phyloP scores from a whole-genome alignment of 768 basidiomycete genomes.

The Suillus variegatus region DNA sequence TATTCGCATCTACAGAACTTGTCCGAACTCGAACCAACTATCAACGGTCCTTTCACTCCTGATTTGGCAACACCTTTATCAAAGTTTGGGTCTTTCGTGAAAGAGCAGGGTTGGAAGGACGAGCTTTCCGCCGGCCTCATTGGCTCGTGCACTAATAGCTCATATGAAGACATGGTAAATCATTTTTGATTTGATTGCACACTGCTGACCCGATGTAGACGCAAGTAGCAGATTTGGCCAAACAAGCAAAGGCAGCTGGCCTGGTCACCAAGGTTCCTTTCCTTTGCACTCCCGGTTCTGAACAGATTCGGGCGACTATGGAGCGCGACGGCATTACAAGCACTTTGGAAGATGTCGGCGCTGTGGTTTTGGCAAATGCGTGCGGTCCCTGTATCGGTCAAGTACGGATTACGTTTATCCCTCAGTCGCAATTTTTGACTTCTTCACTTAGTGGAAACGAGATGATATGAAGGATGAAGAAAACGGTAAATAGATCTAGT shows the following conservation, averaged over 20 bases:
- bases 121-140: conserved; percentile 90
- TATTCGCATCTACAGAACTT: conserved; percentile 57
- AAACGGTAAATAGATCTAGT: conserved; percentile 60
- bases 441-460: conserved; percentile 77
- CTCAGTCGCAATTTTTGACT: conserved; percentile 8
- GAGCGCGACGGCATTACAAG: conserved; percentile 89
- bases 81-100: conserved; percentile 77
- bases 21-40: conserved; percentile 84
- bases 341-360: conserved; percentile 86
- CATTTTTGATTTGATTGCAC: neutral
- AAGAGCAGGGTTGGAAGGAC: conserved; percentile 91
- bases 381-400: conserved; percentile 99
- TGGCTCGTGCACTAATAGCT: conserved; percentile 99
- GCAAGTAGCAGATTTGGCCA: conserved; percentile 86
- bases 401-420: conserved; percentile 37
- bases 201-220: conserved; percentile 51
- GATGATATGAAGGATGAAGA: conserved; percentile 85
- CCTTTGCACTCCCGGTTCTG: conserved; percentile 88
- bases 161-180: conserved; percentile 90
- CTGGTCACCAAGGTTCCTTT: conserved; percentile 84
- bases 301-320: conserved; percentile 97
- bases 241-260: conserved; percentile 85
- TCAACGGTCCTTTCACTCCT: conserved; percentile 98
- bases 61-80: conserved; percentile 95
- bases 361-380: conserved; percentile 92